Base-by-base conservation (phyloP, 495 filamentous ascomycete genomes). In the Chaetomium tenue region DNA sequence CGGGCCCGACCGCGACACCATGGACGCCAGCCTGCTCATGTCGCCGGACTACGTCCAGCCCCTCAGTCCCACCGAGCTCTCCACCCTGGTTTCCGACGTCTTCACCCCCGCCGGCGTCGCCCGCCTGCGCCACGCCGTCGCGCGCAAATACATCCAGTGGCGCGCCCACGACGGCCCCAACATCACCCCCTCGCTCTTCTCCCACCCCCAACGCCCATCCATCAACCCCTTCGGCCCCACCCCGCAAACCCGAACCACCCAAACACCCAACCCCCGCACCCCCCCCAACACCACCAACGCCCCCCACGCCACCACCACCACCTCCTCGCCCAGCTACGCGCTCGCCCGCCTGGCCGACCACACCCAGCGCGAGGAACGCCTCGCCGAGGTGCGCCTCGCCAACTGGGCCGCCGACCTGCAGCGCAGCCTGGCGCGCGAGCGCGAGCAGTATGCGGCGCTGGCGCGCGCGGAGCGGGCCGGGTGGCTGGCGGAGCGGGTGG, bases 21-120 rank as follows among this genome's bases (percentile, higher is more conserved):
- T 99, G 91, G 94, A 99, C 71, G 94, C 94, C 30, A 95, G 91
- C 70, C 84, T 94, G 0, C 81, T 99, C 16, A 99, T 99, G 94
- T 91, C 86, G 53, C 87, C 95, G 3, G 90, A 93, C 68, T 99
- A 99, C 73, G 81, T 96, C 20, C 89, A 91, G 62, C 95, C 95
- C 4, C 81, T 98, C 2, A 76, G 91, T 13, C 72, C 83, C 30
- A 93, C 92, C 23, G 95, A 99, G 65, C 84, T 99, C 9, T 66
- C 71, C 13, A 71, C 76, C 16, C 80, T 99, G 15, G 87, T 97
- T 44, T 75, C 83, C 37, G 84, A 86, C 40, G 76, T 98, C 12
- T 93, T 98, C 69, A 86, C 91, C 47, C 82, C 82, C 7, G 89
- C 95, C 50, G 91, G 89, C 58, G 82, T 91, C 30, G 85, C 91